Percentiles rank a stretch among this genome's conserved stretches.
phyloP scores from a whole-genome alignment of 495 filamentous ascomycete species.

The Glonium stellatum region DNA sequence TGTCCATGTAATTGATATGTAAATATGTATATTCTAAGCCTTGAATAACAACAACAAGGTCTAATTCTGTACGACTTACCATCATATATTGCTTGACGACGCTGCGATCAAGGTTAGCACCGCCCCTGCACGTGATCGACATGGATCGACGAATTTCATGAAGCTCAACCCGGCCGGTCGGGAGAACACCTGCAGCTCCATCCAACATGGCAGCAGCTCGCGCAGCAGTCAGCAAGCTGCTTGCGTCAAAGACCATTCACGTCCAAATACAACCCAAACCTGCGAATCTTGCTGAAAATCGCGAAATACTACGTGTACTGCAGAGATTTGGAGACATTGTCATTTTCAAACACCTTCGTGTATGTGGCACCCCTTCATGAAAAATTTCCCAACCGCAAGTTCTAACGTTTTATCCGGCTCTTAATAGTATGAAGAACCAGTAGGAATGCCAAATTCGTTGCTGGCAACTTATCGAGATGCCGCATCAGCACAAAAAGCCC shows the following conservation, averaged over 20 bases:
- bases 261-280: slow-evolving; percentile 60
- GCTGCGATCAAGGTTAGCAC: no score
- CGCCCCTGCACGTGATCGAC: no score
- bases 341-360: slow-evolving; percentile 65
- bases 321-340: slow-evolving; percentile 70
- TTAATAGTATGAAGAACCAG: slow-evolving; percentile 36
- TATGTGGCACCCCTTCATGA: slow-evolving; percentile 35
- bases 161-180: no score
- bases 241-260: slow-evolving; percentile 43
- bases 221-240: slow-evolving; percentile 11
- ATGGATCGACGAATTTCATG: no score
- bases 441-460: slow-evolving; percentile 33
- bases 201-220: slow-evolving; percentile 10
- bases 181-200: background rate
- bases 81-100: no score
- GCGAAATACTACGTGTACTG: slow-evolving; percentile 61
- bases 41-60: no score
- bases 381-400: background rate
- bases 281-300: slow-evolving; percentile 59
- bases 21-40: background rate
- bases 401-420: background rate
- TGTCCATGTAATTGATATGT: background rate
- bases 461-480: slow-evolving; percentile 39
- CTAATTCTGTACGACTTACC: no score
- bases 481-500: slow-evolving; percentile 31